phyloP scores from a whole-genome alignment of 1,284 basidiomycete genomes.

The Termitomyces sp. region DNA sequence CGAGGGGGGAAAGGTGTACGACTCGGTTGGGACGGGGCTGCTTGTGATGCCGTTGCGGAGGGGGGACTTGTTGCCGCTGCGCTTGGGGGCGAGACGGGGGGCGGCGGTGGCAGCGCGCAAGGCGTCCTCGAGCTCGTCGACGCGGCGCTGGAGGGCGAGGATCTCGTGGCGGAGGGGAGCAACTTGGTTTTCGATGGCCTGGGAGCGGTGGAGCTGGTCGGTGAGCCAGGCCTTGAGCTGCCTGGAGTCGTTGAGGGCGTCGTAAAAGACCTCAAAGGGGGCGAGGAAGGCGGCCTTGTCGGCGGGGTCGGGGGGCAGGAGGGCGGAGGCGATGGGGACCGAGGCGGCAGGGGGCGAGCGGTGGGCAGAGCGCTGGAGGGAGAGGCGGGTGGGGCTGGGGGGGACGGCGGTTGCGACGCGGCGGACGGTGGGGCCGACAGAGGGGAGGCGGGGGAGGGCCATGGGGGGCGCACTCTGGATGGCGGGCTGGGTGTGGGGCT shows the following conservation, averaged over 20 bases:
- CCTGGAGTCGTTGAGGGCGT: constrained; percentile 68
- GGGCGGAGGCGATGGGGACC: constrained; percentile 54
- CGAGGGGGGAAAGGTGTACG: constrained; percentile 39
- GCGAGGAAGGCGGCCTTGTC: constrained; percentile 70
- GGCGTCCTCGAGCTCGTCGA: constrained; percentile 54
- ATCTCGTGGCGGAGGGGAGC: constrained; percentile 55
- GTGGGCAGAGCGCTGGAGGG: constrained; percentile 32
- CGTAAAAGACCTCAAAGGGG: constrained; percentile 75
- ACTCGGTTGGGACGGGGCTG: constrained; percentile 29
- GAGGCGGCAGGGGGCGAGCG: constrained; percentile 47
- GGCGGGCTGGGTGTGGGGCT: constrained; percentile 50
- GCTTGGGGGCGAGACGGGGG: constrained; percentile 12
- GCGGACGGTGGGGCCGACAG: constrained; percentile 40
- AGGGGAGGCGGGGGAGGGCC: constrained; percentile 62
- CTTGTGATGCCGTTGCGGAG: constrained; percentile 28
- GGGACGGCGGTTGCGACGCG: constrained; percentile 55
- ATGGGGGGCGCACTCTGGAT: constrained; percentile 74
- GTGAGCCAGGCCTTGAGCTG: constrained; percentile 68
- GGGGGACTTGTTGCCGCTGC: constrained; percentile 30
- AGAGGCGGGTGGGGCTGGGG: constrained; percentile 65
- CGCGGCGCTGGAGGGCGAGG: constrained; percentile 43
- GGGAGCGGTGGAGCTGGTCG: constrained; percentile 64
- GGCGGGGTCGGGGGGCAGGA: constrained; percentile 66
- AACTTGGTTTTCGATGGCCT: constrained; percentile 53
- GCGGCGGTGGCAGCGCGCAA: constrained; percentile 33